A percentile compares a stretch with the other conserved stretches of the same genome.
Conservation (phyloP, 768 basidiomycete species). For the Bullera alba region DNA sequence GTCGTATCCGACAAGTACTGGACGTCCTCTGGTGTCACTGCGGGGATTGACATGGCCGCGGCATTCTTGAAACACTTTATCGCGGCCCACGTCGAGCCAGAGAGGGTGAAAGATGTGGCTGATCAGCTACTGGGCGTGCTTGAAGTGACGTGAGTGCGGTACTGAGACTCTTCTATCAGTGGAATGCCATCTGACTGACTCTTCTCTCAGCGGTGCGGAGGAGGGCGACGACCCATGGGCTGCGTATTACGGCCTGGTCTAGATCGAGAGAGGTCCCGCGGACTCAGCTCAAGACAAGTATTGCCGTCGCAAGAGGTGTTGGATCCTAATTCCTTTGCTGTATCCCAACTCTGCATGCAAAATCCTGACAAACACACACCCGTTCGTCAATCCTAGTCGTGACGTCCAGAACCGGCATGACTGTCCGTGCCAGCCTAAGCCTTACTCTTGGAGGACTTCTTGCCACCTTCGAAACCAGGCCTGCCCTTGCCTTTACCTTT, state of each 20-base stretch:
- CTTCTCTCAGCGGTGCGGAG: slow-evolving; percentile 1
- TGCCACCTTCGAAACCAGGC: slow-evolving; percentile 13
- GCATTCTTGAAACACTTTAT: slow-evolving; percentile 2
- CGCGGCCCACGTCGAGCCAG: background rate
- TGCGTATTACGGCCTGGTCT: background rate
- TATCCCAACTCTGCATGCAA: background rate
- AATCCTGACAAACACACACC: no score
- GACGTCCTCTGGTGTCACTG: slow-evolving; percentile 17
- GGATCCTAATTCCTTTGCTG: no score
- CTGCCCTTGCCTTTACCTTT: slow-evolving; percentile 7
- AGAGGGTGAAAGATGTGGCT: background rate
- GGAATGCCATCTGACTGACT: background rate
- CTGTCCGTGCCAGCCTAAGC: slow-evolving; percentile 10
- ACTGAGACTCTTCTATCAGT: background rate
- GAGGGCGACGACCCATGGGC: slow-evolving; percentile 19
- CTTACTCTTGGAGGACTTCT: slow-evolving; percentile 13
- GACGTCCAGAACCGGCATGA: no score
- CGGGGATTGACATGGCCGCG: slow-evolving; percentile 20
- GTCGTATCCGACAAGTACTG: slow-evolving; percentile 20
- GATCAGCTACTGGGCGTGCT: slow-evolving; percentile 7
- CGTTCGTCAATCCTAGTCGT: no score
- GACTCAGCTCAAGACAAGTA: background rate
- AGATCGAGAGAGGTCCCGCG: no score
- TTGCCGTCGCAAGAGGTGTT: no score
- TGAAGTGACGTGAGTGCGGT: slow-evolving; percentile 15